Evolutionary conservation across 2,329 filamentous ascomycete species (phyloP).

Genomic region (Penicillium thymicola): DNA sequence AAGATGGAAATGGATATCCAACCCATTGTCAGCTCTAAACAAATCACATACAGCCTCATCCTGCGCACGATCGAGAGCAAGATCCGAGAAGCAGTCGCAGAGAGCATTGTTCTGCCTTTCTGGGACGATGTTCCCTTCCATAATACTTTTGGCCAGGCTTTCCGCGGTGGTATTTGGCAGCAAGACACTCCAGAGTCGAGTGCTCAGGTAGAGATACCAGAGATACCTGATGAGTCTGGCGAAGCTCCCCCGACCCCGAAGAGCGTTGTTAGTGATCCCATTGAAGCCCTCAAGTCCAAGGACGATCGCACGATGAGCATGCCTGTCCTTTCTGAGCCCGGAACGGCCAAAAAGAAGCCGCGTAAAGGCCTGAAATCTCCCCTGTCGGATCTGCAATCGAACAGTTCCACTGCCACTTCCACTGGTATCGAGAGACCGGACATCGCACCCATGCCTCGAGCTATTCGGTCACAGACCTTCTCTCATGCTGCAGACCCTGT

Average conservation of each 20-base stretch:
- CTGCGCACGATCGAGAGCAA: constrained; percentile 89
- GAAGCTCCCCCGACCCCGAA: constrained; percentile 22
- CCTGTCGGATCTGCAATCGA: constrained; percentile 20
- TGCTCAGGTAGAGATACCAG: constrained; percentile 37
- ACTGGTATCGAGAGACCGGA: constrained; percentile 35
- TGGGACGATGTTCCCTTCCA: constrained; percentile 97
- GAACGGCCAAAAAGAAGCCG: constrained; percentile 22
- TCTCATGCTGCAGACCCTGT: constrained; percentile 61
- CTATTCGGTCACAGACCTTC: constrained; percentile 61
- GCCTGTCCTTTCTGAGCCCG: constrained; percentile 29
- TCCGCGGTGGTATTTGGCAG: constrained; percentile 81
- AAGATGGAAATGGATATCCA: constrained; percentile 93
- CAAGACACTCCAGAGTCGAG: constrained; percentile 44
- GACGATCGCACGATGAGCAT: constrained; percentile 37
- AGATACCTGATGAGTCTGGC: constrained; percentile 38
- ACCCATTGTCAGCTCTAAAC: constrained; percentile 88
- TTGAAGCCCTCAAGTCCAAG: constrained; percentile 31
- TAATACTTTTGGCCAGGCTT: constrained; percentile 70
- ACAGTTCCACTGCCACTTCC: constrained; percentile 21
- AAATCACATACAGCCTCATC: constrained; percentile 92
- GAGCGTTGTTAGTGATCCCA: constrained; percentile 17
- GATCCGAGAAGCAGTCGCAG: constrained; percentile 89
- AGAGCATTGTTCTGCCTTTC: constrained; percentile 86
- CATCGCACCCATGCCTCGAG: constrained; percentile 50
- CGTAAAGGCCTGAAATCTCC: constrained; percentile 30